Percentiles rank a stretch among this genome's conserved stretches.
These are phyloP conservation scores for Juglanconis sp. DNA, from an alignment of 2,329 filamentous ascomycete genomes.

Conservation along the genomic window DNA sequence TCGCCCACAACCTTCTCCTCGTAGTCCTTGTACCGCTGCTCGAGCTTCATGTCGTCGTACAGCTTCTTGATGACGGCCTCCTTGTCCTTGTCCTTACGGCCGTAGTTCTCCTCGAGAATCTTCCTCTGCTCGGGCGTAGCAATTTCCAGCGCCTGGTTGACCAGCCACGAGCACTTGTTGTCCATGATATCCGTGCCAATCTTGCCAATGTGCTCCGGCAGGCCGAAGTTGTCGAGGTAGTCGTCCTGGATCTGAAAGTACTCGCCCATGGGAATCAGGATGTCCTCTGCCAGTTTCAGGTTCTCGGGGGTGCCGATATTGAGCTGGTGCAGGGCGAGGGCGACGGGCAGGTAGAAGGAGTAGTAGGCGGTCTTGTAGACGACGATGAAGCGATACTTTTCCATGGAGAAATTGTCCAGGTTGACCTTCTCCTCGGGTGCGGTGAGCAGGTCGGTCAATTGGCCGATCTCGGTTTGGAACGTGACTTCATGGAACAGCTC, in stretches of 20 bases:
- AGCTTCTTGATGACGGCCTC: slow-evolving; percentile 87
- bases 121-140: slow-evolving; percentile 82
- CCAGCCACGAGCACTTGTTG: slow-evolving; percentile 98
- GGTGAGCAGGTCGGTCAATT: slow-evolving; percentile 91
- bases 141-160: slow-evolving; percentile 86
- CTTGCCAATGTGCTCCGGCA: slow-evolving; percentile 91
- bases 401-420: slow-evolving; percentile 89
- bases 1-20: slow-evolving; percentile 85
- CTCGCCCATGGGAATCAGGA: slow-evolving; percentile 94
- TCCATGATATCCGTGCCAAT: slow-evolving; percentile 98
- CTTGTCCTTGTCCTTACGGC: slow-evolving; percentile 78
- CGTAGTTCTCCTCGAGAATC: slow-evolving; percentile 89
- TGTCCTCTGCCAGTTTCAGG: slow-evolving; percentile 83
- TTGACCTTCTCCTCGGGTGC: slow-evolving; percentile 92
- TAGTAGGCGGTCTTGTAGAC: slow-evolving; percentile 99
- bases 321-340: slow-evolving; percentile 81
- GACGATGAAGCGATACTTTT: slow-evolving; percentile 97
- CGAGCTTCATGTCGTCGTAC: slow-evolving; percentile 80
- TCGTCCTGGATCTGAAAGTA: slow-evolving; percentile 99
- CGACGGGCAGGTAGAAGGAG: slow-evolving; percentile 97
- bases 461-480: slow-evolving; percentile 92
- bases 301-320: slow-evolving; percentile 83
- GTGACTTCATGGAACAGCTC: slow-evolving; percentile 96
- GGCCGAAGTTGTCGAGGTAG: slow-evolving; percentile 96
- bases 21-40: slow-evolving; percentile 80